These are phyloP conservation scores for Cercospora berteroae DNA, from an alignment of 2,329 filamentous ascomycete species.

Conservation along the genomic window DNA sequence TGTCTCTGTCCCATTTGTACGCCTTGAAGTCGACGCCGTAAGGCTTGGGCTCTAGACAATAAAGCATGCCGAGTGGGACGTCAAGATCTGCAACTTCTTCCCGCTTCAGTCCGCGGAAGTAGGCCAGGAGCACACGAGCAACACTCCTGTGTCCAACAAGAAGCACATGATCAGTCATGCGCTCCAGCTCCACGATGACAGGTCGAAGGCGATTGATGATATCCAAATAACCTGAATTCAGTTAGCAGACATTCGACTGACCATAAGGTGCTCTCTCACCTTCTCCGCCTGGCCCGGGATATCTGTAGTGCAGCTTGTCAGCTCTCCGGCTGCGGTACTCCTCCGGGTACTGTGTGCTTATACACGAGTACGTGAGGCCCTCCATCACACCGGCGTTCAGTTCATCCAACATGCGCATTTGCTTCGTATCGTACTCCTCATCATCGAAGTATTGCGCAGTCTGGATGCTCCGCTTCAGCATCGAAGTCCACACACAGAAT, in stretches of 20 bases:
- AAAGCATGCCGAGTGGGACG: constrained; percentile 88
- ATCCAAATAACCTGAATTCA: constrained; percentile 68
- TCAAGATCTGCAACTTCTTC: constrained; percentile 93
- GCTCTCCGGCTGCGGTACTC: constrained; percentile 76
- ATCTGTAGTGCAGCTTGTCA: constrained; percentile 94
- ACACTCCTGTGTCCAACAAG: constrained; percentile 91
- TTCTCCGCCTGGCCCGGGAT: constrained; percentile 92
- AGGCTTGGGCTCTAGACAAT: constrained; percentile 93
- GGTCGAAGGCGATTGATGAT: constrained; percentile 93
- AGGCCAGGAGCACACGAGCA: constrained; percentile 87
- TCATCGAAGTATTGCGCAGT: constrained; percentile 91
- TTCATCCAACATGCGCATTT: constrained; percentile 71
- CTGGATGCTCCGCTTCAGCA: constrained; percentile 86
- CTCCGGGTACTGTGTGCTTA: constrained; percentile 71
- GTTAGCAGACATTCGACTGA: not conserved
- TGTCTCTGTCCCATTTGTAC: constrained; percentile 79
- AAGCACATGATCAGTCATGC: constrained; percentile 92
- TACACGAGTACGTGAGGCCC: constrained; percentile 90
- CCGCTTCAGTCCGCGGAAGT: constrained; percentile 89
- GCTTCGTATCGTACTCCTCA: constrained; percentile 93
- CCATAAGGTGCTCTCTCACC: constrained; percentile 37
- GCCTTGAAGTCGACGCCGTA: constrained; percentile 97
- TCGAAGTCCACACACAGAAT: constrained; percentile 98
- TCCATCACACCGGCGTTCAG: constrained; percentile 91
- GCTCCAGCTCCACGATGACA: constrained; percentile 94